A percentile compares a stretch with the other conserved stretches of the same genome.
Conservation (phyloP, 1,139 yeast genomes). For the Candida labiduridarum region DNA sequence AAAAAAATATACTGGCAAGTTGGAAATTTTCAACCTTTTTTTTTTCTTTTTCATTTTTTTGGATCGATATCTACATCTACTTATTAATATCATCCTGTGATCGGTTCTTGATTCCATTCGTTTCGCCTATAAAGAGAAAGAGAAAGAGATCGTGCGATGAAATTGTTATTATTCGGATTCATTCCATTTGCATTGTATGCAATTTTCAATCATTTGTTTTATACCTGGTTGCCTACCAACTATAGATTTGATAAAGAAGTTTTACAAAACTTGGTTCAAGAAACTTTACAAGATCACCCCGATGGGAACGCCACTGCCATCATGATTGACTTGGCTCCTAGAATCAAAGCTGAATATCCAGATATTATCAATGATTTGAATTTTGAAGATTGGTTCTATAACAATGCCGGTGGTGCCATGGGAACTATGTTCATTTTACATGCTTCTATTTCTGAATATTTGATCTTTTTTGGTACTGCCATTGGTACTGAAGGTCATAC, state of each 20-base stretch:
- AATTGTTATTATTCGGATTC: conserved; percentile 21
- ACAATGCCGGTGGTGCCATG: conserved; percentile 99
- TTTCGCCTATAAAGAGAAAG: too few relatives aligned
- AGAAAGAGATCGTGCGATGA: conserved; percentile 17
- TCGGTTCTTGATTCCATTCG: neutral
- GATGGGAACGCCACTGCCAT: conserved; percentile 64
- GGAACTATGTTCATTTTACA: conserved; percentile 95
- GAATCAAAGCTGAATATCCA: conserved; percentile 61
- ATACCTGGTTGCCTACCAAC: conserved; percentile 68
- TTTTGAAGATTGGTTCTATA: conserved; percentile 88
- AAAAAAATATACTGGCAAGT: neutral
- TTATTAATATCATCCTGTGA: neutral
- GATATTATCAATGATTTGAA: conserved; percentile 68
- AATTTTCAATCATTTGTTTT: conserved; percentile 45
- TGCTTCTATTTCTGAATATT: conserved; percentile 92
- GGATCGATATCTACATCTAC: neutral
- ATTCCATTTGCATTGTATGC: conserved; percentile 30
- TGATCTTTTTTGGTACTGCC: conserved; percentile 86
- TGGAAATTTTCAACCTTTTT: neutral
- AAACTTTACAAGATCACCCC: conserved; percentile 53
- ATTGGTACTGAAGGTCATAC: conserved; percentile 95
- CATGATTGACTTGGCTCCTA: conserved; percentile 61
- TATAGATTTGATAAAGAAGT: conserved; percentile 60
- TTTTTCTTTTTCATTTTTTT: neutral
- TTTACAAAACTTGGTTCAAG: conserved; percentile 51